A percentile compares a stretch with the other conserved stretches of the same genome.
phyloP scores from a whole-genome alignment of 371 early-diverging fungal species.

The Rhizopus stolonifer region DNA sequence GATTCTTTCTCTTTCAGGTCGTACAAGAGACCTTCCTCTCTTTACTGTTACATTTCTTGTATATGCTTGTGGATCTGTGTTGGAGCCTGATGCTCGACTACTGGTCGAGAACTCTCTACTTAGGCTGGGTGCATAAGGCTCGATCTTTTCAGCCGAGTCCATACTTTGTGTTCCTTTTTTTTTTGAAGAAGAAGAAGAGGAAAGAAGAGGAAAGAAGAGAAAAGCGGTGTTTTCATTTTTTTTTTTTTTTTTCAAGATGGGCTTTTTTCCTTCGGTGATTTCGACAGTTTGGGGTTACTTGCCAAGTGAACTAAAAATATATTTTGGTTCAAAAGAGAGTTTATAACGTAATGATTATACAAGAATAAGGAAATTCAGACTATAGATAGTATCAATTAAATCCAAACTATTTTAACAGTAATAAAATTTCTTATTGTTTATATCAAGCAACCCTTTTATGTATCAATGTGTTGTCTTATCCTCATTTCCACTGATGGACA shows the following conservation, averaged over 20 bases:
- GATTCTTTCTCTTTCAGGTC: conserved; percentile 68
- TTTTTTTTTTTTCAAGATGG: neutral
- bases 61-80: conserved; percentile 23
- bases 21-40: conserved; percentile 65
- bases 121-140: conserved; percentile 17
- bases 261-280: neutral
- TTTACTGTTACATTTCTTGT: conserved; percentile 15
- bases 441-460: neutral
- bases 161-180: neutral
- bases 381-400: no score
- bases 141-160: conserved; percentile 12
- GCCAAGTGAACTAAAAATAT: conserved; percentile 2
- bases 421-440: conserved; percentile 1
- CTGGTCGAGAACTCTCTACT: conserved; percentile 20
- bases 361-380: no score
- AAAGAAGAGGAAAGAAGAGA: neutral
- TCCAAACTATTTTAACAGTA: no score
- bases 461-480: neutral
- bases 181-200: neutral
- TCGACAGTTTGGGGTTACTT: neutral
- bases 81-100: neutral
- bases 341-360: conserved; percentile 4
- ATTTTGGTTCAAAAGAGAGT: neutral
- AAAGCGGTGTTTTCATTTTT: neutral
- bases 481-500: neutral